A percentile compares a stretch with the other conserved stretches of the same genome.
Conservation (phyloP, 768 basidiomycete species). For the Lyophyllum decastes region DNA sequence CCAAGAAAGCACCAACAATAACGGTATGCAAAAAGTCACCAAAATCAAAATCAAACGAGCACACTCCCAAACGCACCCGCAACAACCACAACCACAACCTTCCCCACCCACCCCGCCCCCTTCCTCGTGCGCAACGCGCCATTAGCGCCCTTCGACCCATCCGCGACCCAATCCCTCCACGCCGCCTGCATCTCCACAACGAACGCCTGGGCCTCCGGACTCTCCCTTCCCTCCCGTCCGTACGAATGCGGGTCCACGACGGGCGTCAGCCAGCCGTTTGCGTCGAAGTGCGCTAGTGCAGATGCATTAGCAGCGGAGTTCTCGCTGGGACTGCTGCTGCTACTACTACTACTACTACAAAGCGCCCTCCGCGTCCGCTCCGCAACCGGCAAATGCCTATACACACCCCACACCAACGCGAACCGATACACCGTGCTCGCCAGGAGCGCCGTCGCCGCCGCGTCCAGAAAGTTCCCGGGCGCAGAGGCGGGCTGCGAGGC, state of each 20-base stretch:
- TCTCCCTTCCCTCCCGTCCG: slow-evolving; percentile 45
- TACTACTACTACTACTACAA: too few relatives aligned
- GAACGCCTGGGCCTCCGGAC: slow-evolving; percentile 82
- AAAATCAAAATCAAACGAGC: too few relatives aligned
- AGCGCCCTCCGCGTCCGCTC: slow-evolving; percentile 53
- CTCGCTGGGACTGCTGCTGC: too few relatives aligned
- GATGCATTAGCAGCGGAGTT: too few relatives aligned
- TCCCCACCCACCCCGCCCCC: neutral
- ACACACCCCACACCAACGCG: slow-evolving; percentile 51
- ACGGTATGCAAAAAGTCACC: too few relatives aligned
- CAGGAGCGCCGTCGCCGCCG: slow-evolving; percentile 71
- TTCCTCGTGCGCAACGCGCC: slow-evolving; percentile 18
- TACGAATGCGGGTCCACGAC: slow-evolving; percentile 74
- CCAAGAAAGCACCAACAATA: too few relatives aligned
- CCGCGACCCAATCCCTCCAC: slow-evolving; percentile 71
- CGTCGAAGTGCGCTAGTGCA: slow-evolving; percentile 44
- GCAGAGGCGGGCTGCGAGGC: slow-evolving; percentile 45
- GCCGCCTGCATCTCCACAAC: slow-evolving; percentile 74
- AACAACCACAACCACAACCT: too few relatives aligned
- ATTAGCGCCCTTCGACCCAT: slow-evolving; percentile 55
- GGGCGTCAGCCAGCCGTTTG: slow-evolving; percentile 67
- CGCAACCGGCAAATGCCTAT: slow-evolving; percentile 55
- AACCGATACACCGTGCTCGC: slow-evolving; percentile 78
- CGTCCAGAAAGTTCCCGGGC: slow-evolving; percentile 65
- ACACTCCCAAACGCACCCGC: too few relatives aligned